Base-by-base conservation (phyloP, 345 rosid species). In the Citrus sinensis region DNA sequence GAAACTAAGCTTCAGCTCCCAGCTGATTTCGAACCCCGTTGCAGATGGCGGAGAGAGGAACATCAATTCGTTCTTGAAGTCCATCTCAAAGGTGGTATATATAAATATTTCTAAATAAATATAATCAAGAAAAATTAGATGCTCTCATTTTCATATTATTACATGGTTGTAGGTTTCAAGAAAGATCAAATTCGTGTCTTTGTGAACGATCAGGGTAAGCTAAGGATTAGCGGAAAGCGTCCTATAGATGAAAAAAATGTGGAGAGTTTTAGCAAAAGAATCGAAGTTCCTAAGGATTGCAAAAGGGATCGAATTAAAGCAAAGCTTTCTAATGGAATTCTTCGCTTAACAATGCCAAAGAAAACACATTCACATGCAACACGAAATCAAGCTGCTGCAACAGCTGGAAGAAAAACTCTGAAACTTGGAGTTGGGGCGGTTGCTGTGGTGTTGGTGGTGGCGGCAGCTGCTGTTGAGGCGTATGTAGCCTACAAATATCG, bases 11-110 rank as follows among this genome's bases (percentile, higher is more conserved):
- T 56, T 17, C 62, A 73, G 71, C 3, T 6, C 9, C 80, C 68
- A 68, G 88, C 80, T 30, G 88, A 88, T 39, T 84, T 87, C 27
- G 91, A 90, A 75, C 95, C 95, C 59, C 76, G 17, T 63, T 88
- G 86, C 83, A 85, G 83, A 62, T 88, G 91, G 88, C 46, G 34
- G 37, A 58, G 70, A 77, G 85, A 70, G 1, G 84, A 82, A 78
- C 75, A 65, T n/a, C 54, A 67, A 0, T 87, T 81, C 37, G 72
- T 70, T 75, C 78, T 92, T 68, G 83, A 87, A 78, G 66, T 90
- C 62, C 83, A 87, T 70, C 71, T 92, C 55, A 82, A 79, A 34
- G 90, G 96, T 88, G 9, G 1, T 42, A 11, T 42, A 42, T 3
- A 42, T 42, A 42, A 42, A 42, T 42, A 42, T 42, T 42, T 42